Evolutionary conservation across 2,329 filamentous ascomycete genomes (phyloP), one percentile per base, ranked within the genome.

Genomic region (Neopestalotiopsis rosae): DNA sequence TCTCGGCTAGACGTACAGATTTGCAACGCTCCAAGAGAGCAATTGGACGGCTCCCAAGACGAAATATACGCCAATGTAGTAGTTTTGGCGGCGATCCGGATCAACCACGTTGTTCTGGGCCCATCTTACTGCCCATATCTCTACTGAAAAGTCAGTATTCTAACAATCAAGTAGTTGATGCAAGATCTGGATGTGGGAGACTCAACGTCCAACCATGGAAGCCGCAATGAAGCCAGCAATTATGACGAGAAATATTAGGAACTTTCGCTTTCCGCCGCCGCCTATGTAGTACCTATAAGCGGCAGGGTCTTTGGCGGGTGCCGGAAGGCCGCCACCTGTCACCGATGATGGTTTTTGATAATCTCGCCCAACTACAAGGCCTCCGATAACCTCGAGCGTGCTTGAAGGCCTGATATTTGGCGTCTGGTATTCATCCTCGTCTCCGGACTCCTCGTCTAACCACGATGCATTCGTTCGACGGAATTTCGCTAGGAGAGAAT

Each of bases 171-270:
- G 10, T 38, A 10, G 34, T 28, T 61, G 58, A 17, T 17, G 20
- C 24, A 24, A 24, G 24, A 24, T 24, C 24, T 24, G 61, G 32
- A 13, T 13, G 20, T n/a, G 64, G 17, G 30, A 57, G 42, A 66
- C 64, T 66, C 64, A 66, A 66, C 64, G 64, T 9, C 24, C 64
- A 66, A 34, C 42, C 10, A 66, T 45, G 42, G 58, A 66, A 9
- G 24, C 24, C 24, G 24, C 24, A 24, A 66, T 45, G 45, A 32
- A 12, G 24, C 20, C 17, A 7, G 38, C 58, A 45, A n/a, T 17
- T n/a, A 66, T 12, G 34, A 66, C 24, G 24, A 24, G 24, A 24
- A 24, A 66, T 12, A 66, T 17, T 20, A 66, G 20, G 34, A 66
- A 58, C 24, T 66, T 66, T 58, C 64, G 42, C 14, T 56, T 66